phyloP scores from a whole-genome alignment of 2,329 filamentous ascomycete species.

The Botrytis porri region DNA sequence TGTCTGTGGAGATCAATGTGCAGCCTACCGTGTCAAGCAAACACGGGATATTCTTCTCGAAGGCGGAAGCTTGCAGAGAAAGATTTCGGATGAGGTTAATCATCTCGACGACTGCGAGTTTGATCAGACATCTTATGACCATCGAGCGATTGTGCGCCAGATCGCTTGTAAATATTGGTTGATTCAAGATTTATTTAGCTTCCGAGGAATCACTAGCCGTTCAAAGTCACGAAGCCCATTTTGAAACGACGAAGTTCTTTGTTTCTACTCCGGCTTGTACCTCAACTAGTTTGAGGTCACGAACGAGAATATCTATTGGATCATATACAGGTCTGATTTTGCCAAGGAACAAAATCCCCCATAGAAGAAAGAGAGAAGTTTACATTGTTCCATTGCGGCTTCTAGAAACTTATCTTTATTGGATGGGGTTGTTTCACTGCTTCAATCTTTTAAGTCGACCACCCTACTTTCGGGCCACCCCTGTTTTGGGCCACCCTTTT shows the following conservation, averaged over 20 bases:
- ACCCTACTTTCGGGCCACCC: too few relatives aligned
- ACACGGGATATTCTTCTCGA: conserved; percentile 7
- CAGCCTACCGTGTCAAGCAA: neutral
- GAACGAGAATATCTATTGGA: neutral
- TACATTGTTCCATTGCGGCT: neutral
- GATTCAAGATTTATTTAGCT: neutral
- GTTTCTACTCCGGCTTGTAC: neutral
- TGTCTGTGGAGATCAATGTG: neutral
- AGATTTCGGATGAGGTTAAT: neutral
- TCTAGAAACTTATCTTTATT: neutral
- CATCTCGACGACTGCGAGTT: neutral
- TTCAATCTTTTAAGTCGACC: neutral
- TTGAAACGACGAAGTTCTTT: neutral
- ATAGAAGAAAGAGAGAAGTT: neutral
- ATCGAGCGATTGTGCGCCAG: neutral
- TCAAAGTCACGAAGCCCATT: neutral
- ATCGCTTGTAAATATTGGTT: neutral
- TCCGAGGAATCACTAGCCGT: neutral
- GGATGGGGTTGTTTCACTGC: neutral
- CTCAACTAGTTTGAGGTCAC: neutral
- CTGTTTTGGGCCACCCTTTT: too few relatives aligned
- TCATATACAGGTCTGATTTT: neutral
- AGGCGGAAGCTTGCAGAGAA: neutral
- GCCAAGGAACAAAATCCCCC: neutral
- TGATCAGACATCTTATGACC: neutral